Base-by-base conservation (phyloP, 352 stramenopile species). In the Aphanomyces euteiches region DNA sequence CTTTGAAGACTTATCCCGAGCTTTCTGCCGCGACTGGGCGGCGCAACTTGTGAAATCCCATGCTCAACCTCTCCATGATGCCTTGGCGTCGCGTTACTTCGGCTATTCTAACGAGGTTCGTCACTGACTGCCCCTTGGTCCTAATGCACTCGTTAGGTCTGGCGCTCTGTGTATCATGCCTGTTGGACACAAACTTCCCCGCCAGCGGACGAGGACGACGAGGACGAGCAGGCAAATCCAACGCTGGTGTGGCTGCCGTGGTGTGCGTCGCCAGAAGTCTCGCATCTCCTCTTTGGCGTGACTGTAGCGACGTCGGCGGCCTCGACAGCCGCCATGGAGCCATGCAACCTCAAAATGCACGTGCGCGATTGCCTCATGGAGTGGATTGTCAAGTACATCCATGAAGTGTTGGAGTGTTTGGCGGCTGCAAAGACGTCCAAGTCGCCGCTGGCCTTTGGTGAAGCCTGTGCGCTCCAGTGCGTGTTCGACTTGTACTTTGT, bases 401-500 rank as follows among this genome's bases (percentile, higher is more conserved):
- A n/a, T 15, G 8, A 19, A 13, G 47, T 36, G 36, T 43, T 61
- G 5, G 47, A 17, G 34, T 8, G 21, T 12, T 21, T 70, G 4
- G 19, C 64, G 3, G 15, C 36, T 15, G 43, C 47, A 38, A 59
- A 58, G 15, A 19, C 19, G 17, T n/a, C 47, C 4, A 43, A 36
- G 19, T 15, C 63, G 13, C 41, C 63, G 37, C 72, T 93, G 37
- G 91, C 93, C 56, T 94, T 96, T 71, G 88, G 88, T 37, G 84
- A 96, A 73, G 92, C 78, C 59, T 93, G 84, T 66, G 83, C 90
- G 61, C 78, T 90, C 65, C 88, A 96, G 75, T 92, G 92, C 66
- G 76, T 96, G 7, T 96, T 96, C 60, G 88, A 96, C 66, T 87
- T 96, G 81, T 94, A 96, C 71, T 96, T 94, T 73, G 83, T 96